phyloP scores from a whole-genome alignment of 352 stramenopile species.

The Achlya hypogyna region DNA sequence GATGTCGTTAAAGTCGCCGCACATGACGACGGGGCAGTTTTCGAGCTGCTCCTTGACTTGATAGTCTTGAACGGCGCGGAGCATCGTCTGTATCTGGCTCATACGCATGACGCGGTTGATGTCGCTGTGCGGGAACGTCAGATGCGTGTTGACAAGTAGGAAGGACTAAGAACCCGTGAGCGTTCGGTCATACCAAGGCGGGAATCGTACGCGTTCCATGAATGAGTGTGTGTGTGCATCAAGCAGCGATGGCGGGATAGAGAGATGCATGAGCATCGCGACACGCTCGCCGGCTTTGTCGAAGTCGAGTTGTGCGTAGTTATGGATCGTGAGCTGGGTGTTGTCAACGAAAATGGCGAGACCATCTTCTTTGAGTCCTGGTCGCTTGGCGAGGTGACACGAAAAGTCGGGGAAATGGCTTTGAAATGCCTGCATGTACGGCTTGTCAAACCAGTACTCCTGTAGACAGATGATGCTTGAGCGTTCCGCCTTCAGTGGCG shows the following conservation, averaged over 20 bases:
- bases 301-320: conserved; percentile 63
- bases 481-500: conserved; percentile 56
- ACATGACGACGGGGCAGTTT: conserved; percentile 69
- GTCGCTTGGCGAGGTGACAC: conserved; percentile 56
- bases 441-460: conserved; percentile 76
- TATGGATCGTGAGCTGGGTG: conserved; percentile 66
- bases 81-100: conserved; percentile 71
- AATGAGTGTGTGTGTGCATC: conserved; percentile 14
- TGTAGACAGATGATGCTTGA: conserved; percentile 76
- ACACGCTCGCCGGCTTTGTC: conserved; percentile 70
- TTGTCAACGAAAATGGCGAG: conserved; percentile 71
- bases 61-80: conserved; percentile 61
- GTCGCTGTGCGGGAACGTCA: conserved; percentile 76
- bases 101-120: conserved; percentile 72
- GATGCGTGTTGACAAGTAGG: conserved; percentile 72
- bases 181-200: not conserved
- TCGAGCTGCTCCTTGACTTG: conserved; percentile 47
- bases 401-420: conserved; percentile 15
- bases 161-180: conserved; percentile 38
- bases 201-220: conserved; percentile 4
- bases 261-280: conserved; percentile 71
- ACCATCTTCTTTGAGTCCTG: conserved; percentile 70
- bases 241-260: conserved; percentile 28
- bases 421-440: conserved; percentile 45
- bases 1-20: conserved; percentile 82